phyloP scores from a whole-genome alignment of 1,139 yeast species.

The Hyphopichia pseudoburtonii region DNA sequence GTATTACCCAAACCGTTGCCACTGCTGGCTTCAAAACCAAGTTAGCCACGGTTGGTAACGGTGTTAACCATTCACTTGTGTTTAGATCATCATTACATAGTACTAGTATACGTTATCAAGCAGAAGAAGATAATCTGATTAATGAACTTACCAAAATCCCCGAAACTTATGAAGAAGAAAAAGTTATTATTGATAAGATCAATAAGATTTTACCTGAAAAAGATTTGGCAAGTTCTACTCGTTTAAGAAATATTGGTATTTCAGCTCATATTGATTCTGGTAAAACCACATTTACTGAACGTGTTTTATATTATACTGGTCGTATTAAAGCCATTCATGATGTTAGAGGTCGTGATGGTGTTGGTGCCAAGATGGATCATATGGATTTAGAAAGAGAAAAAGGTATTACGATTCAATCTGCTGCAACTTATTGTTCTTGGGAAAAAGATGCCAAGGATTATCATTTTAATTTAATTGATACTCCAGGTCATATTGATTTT shows the following conservation, averaged over 20 bases:
- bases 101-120: constrained; percentile 8
- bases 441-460: constrained; percentile 65
- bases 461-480: constrained; percentile 92
- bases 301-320: constrained; percentile 95
- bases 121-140: constrained; percentile 10
- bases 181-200: constrained; percentile 63
- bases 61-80: too few relatives aligned
- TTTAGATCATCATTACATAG: constrained; percentile 14
- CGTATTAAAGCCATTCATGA: constrained; percentile 97
- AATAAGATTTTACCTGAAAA: constrained; percentile 48
- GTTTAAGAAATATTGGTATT: constrained; percentile 91
- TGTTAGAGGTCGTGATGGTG: constrained; percentile 96
- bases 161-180: constrained; percentile 67
- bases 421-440: constrained; percentile 99
- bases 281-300: constrained; percentile 90
- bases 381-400: constrained; percentile 93
- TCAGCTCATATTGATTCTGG: constrained; percentile 91
- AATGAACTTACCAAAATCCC: constrained; percentile 20
- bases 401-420: constrained; percentile 97
- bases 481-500: constrained; percentile 98
- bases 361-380: constrained; percentile 96
- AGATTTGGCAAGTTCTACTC: constrained; percentile 54
- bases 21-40: neutral
- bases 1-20: constrained; percentile 5
- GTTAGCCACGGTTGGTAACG: too few relatives aligned